A percentile compares a stretch with the other conserved stretches of the same genome.
These are phyloP conservation scores for Hyaloscypha hepaticicola DNA, from an alignment of 495 filamentous ascomycete genomes.

Conservation along the genomic window DNA sequence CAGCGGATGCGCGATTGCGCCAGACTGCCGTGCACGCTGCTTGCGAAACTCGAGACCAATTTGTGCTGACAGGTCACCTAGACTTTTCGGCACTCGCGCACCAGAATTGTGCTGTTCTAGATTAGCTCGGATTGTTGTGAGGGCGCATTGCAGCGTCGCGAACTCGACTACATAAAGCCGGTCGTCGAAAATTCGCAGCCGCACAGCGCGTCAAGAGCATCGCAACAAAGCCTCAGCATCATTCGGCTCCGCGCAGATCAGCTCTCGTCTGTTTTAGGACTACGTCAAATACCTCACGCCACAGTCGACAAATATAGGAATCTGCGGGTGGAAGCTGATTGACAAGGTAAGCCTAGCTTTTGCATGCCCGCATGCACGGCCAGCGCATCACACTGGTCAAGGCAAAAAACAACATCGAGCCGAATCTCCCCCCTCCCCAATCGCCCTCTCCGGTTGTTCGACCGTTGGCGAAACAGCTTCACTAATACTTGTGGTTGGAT, in stretches of 20 bases:
- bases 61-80: constrained; percentile 8
- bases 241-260: constrained; percentile 16
- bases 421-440: constrained; percentile 29
- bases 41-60: not conserved
- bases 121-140: not conserved
- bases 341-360: constrained; percentile 32
- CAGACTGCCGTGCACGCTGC: not conserved
- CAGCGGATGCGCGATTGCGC: constrained; percentile 24
- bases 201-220: constrained; percentile 21
- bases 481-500: constrained; percentile 51
- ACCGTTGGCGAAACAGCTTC: constrained; percentile 27
- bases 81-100: constrained; percentile 3
- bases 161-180: not conserved
- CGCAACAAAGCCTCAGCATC: constrained; percentile 22
- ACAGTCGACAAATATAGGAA: constrained; percentile 27
- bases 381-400: constrained; percentile 34
- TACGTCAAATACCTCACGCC: constrained; percentile 14
- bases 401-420: constrained; percentile 27
- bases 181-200: constrained; percentile 11
- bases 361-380: constrained; percentile 30
- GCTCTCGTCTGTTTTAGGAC: constrained; percentile 13
- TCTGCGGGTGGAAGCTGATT: constrained; percentile 27
- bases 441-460: constrained; percentile 18
- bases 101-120: not conserved
- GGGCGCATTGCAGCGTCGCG: constrained; percentile 3